phyloP scores from a whole-genome alignment of 805 yeast genomes.

The Saccharomyces jurei region DNA sequence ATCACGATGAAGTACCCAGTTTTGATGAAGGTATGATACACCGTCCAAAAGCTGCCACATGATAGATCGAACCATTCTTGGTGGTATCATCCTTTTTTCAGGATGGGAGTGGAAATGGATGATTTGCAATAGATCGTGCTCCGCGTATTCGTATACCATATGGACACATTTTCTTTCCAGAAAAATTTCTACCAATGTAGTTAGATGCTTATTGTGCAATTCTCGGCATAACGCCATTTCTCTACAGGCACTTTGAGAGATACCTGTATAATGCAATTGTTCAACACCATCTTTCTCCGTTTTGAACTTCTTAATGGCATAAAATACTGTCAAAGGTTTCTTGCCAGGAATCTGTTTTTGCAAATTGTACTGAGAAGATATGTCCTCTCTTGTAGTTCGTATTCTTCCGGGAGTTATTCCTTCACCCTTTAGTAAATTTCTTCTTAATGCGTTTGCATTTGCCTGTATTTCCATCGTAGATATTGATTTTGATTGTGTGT shows the following conservation, averaged over 20 bases:
- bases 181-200: constrained; percentile 71
- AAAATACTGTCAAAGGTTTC: constrained; percentile 18
- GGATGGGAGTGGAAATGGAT: constrained; percentile 93
- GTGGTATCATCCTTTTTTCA: constrained; percentile 70
- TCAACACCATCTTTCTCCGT: constrained; percentile 85
- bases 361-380: background rate
- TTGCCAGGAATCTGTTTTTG: background rate
- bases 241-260: constrained; percentile 90
- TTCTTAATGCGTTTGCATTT: background rate
- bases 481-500: background rate
- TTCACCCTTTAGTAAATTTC: background rate
- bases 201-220: constrained; percentile 68
- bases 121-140: constrained; percentile 88
- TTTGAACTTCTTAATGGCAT: constrained; percentile 93
- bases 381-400: background rate
- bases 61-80: constrained; percentile 69
- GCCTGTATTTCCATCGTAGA: background rate
- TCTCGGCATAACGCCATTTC: constrained; percentile 95
- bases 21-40: constrained; percentile 82
- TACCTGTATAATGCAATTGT: constrained; percentile 82
- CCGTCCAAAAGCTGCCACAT: constrained; percentile 92
- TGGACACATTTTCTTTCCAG: constrained; percentile 84
- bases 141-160: constrained; percentile 94
- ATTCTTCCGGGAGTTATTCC: background rate
- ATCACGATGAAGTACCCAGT: constrained; percentile 94